Evolutionary conservation across 73 alveolate species (phyloP).

Genomic region (Paramecium caudatum): DNA sequence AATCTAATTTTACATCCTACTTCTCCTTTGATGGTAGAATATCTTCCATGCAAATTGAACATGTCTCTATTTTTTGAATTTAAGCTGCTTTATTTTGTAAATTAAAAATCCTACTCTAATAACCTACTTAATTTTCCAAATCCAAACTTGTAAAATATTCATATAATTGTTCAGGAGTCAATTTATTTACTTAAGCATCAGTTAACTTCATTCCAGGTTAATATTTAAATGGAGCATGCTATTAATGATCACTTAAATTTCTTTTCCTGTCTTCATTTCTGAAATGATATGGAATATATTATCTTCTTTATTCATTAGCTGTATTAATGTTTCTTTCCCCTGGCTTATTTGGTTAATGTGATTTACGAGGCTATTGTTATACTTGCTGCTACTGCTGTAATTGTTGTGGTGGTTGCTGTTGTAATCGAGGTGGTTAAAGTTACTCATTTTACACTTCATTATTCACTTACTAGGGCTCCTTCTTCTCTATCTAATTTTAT

Average conservation of each 20-base stretch:
- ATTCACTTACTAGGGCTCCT: too few relatives aligned
- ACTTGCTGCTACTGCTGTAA: neutral
- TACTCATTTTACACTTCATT: too few relatives aligned
- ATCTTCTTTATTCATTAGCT: neutral
- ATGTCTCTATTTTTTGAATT: neutral
- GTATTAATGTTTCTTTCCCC: neutral
- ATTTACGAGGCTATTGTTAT: too few relatives aligned
- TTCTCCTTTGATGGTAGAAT: neutral
- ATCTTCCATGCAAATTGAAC: neutral
- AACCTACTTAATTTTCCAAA: constrained; percentile 15
- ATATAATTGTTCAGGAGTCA: constrained; percentile 27
- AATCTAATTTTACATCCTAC: neutral
- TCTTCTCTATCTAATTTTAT: too few relatives aligned
- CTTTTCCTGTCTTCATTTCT: neutral
- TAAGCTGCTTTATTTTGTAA: neutral
- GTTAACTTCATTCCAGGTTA: constrained; percentile 10
- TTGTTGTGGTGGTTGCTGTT: too few relatives aligned
- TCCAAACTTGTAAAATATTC: constrained; percentile 29
- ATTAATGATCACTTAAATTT: too few relatives aligned
- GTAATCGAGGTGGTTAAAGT: too few relatives aligned
- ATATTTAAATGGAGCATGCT: too few relatives aligned
- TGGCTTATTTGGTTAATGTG: too few relatives aligned
- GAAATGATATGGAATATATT: neutral
- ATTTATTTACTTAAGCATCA: neutral
- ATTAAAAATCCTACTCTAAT: neutral